Base-by-base conservation (phyloP, 192 early-diverging fungal genomes). In the Coemansia sp. region DNA sequence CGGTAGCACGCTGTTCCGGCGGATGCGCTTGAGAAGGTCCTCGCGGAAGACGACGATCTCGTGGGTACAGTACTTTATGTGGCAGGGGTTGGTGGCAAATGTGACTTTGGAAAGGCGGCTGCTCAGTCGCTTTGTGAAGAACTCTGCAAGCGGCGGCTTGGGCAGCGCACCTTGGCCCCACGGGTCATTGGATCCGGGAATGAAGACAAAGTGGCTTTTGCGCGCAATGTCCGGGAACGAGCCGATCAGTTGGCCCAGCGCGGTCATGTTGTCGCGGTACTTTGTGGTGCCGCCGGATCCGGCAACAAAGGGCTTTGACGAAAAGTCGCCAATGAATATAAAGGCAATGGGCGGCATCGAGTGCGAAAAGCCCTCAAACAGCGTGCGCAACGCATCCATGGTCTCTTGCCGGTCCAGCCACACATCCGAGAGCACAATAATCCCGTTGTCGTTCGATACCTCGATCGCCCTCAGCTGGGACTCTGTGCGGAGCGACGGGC, bases 41-140 rank as follows among this genome's bases (percentile, higher is more conserved):
- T 96, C 93, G 15, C 94, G 86, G 64, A 91, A 95, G 22, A 98
- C 82, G 2, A 96, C 87, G 50, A 98, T 90, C 63, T 98, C 95
- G 58, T 94, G 92, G 4, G 89, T 90, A 68, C 90, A 95, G 65
- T 93, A 96, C 60, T 89, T 88, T 70, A 97, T 93, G 34, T 92
- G 80, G 66, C 92, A 93, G 22, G 95, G 95, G 74, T 95, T 96
- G 25, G 87, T 90, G 1, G 89, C 73, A 71, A 96, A 94, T 0
- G 82, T 74, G 1, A 78, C 83, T 15, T 87, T 84, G 20, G 85
- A 73, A 7, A 93, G 66, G 0, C 89, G 87, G 4, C 73, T 69
- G 5, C 76, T 62, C 34, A 95, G 55, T 17, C 87, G 78, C 15
- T 75, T 70, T 0, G 90, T 90, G 61, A 92, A 91, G 57, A 81